phyloP scores from a whole-genome alignment of 257 asterid species.

The Lantana camara region DNA sequence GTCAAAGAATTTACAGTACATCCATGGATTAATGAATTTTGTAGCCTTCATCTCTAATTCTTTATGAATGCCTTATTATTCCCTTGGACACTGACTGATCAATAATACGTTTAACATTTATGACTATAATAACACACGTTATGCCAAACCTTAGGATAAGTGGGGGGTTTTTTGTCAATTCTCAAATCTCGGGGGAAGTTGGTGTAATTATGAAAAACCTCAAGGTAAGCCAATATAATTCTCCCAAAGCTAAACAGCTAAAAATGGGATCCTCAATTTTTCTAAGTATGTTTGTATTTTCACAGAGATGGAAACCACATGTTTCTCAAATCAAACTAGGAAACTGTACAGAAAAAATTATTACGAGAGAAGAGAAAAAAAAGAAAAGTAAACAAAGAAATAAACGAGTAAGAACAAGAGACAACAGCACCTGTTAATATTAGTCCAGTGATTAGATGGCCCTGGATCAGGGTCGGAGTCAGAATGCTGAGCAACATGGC shows the following conservation, averaged over 20 bases:
- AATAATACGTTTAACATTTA: no score
- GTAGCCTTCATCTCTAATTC: no score
- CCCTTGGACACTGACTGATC: no score
- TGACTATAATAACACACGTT: no score
- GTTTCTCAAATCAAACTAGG: slow-evolving; percentile 20
- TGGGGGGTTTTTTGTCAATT: no score
- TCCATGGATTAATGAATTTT: no score
- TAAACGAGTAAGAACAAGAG: slow-evolving; percentile 9
- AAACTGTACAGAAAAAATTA: not conserved
- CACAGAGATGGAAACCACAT: slow-evolving; percentile 21
- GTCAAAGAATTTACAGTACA: no score
- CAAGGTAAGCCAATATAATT: no score
- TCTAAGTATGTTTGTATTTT: slow-evolving; percentile 12
- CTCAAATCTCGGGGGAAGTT: no score
- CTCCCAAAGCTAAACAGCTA: slow-evolving; percentile 16
- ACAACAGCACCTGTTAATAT: slow-evolving; percentile 60
- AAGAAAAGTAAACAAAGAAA: slow-evolving; percentile 3
- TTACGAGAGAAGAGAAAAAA: not conserved
- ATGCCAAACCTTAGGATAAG: no score
- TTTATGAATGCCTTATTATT: no score
- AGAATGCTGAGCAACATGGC: slow-evolving; percentile 47
- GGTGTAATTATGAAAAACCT: no score
- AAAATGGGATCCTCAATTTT: slow-evolving; percentile 6
- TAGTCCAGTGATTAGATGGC: slow-evolving; percentile 67
- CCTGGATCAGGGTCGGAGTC: slow-evolving; percentile 43